These are phyloP conservation scores for Candida tammaniensis DNA, from an alignment of 805 yeast genomes.

Conservation along the genomic window DNA sequence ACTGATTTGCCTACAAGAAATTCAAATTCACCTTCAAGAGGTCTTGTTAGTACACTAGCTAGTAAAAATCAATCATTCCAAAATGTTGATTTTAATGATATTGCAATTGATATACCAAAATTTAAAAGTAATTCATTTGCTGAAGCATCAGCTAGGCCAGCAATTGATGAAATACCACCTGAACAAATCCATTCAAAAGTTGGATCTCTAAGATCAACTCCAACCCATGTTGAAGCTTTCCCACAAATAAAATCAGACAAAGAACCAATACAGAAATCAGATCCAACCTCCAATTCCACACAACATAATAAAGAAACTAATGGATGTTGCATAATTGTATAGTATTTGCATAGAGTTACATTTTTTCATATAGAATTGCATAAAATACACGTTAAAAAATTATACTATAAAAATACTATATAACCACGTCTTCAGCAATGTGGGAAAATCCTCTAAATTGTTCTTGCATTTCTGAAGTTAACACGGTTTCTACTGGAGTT, in stretches of 20 bases:
- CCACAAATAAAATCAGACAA: too few species aligned
- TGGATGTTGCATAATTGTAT: conserved; percentile 4
- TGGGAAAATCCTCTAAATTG: conserved; percentile 97
- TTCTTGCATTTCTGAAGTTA: conserved; percentile 87
- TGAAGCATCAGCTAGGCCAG: neutral
- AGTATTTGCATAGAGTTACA: neutral
- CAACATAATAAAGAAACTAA: too few species aligned
- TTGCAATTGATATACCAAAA: conserved; percentile 2
- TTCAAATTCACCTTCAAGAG: too few species aligned
- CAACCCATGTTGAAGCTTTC: too few species aligned
- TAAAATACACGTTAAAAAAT: conserved; percentile 2
- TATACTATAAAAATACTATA: conserved; percentile 13
- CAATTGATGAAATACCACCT: neutral
- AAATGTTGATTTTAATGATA: neutral
- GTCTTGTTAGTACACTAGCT: too few species aligned
- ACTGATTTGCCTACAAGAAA: too few species aligned
- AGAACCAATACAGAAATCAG: neutral
- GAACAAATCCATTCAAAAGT: too few species aligned
- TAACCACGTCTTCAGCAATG: conserved; percentile 58
- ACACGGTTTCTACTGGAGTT: conserved; percentile 88
- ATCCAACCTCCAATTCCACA: neutral
- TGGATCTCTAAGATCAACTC: too few species aligned
- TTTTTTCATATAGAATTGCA: neutral
- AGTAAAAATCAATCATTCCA: neutral
- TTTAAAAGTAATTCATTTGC: conserved; percentile 5